Conservation (phyloP, 2,329 filamentous ascomycete species). For the Trichophaea hybrida region DNA sequence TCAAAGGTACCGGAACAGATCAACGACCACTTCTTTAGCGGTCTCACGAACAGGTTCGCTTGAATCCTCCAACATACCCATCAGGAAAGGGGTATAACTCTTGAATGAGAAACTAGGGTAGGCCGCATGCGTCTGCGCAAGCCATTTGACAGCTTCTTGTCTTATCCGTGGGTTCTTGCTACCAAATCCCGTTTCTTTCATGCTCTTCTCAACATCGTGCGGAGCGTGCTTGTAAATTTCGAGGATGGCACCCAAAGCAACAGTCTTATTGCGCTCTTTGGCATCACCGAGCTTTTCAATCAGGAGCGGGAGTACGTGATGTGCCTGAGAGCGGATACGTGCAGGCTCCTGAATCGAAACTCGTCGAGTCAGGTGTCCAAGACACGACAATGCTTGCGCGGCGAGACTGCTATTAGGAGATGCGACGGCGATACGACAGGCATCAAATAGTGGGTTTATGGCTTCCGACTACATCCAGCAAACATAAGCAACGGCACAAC, state of each 20-base stretch:
- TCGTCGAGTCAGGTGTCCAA: constrained; percentile 76
- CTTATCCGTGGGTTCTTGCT: constrained; percentile 74
- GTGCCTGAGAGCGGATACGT: constrained; percentile 53
- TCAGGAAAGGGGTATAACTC: constrained; percentile 64
- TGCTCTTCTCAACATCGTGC: constrained; percentile 61
- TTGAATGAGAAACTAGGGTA: constrained; percentile 56
- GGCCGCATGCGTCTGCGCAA: constrained; percentile 52
- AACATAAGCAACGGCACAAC: neutral
- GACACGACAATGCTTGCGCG: constrained; percentile 71
- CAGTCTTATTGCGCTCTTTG: constrained; percentile 66
- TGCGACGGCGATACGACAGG: constrained; percentile 57
- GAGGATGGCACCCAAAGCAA: constrained; percentile 59
- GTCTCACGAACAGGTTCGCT: constrained; percentile 75
- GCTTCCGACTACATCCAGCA: constrained; percentile 29
- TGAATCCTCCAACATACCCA: constrained; percentile 78
- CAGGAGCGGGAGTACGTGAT: constrained; percentile 57
- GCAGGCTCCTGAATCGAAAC: constrained; percentile 73
- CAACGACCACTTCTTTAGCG: constrained; percentile 69
- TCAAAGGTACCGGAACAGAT: constrained; percentile 57
- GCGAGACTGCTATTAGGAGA: constrained; percentile 65
- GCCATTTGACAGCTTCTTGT: constrained; percentile 71
- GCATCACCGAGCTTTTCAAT: constrained; percentile 76
- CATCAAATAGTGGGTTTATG: constrained; percentile 65
- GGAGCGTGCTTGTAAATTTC: constrained; percentile 61
- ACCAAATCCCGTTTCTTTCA: constrained; percentile 62